phyloP scores from a whole-genome alignment of 2,329 filamentous ascomycete species.

The Arthrocladium fulminans region DNA sequence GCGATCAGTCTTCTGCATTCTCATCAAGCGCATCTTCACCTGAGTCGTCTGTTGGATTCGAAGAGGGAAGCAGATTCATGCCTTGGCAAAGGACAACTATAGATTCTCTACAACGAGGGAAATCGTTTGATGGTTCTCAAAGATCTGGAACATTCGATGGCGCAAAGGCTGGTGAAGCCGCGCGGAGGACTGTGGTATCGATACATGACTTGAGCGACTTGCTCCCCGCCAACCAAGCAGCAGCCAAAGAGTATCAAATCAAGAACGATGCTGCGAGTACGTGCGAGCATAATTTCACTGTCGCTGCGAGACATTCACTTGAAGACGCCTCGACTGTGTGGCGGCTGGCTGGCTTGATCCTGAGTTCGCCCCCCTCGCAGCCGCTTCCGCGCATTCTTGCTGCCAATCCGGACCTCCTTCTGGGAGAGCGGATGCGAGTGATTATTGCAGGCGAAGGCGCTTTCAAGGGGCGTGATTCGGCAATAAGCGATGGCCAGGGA shows the following conservation, averaged over 20 bases:
- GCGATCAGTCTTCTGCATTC: conserved; percentile 49
- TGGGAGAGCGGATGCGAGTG: background rate
- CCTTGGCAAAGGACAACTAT: conserved; percentile 5
- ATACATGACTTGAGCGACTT: conserved; percentile 62
- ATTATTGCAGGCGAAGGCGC: background rate
- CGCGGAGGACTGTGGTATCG: conserved; percentile 58
- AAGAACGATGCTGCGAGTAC: conserved; percentile 75
- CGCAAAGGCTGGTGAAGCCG: conserved; percentile 38
- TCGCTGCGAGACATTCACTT: conserved; percentile 63
- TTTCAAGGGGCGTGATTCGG: background rate
- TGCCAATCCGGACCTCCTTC: background rate
- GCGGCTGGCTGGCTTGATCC: conserved; percentile 67
- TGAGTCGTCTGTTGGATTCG: conserved; percentile 29
- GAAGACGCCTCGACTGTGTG: conserved; percentile 71
- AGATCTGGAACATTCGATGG: conserved; percentile 48
- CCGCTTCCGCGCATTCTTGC: background rate
- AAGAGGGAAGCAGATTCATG: conserved; percentile 3
- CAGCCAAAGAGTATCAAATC: conserved; percentile 73
- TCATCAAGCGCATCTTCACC: conserved; percentile 47
- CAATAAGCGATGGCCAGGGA: no score
- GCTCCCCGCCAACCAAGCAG: conserved; percentile 66
- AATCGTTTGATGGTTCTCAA: conserved; percentile 40
- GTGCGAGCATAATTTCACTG: conserved; percentile 71
- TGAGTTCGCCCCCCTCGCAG: conserved; percentile 30
- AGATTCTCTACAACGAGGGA: conserved; percentile 37